Conservation (phyloP, 345 rosid species). For the Eucalyptus fibrosa region DNA sequence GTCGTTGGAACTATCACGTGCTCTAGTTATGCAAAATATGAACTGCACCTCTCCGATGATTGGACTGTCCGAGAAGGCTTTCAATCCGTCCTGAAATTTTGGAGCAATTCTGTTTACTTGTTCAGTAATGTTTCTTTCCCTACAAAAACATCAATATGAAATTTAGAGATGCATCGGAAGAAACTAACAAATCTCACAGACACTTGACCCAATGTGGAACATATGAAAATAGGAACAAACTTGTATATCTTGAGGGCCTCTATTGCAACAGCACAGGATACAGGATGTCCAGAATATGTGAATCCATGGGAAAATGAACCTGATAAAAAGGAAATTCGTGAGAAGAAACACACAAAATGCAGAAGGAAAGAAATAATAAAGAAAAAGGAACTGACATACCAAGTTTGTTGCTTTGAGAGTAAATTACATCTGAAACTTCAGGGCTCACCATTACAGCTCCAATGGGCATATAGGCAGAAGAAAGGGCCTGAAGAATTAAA, state of each 20-base stretch:
- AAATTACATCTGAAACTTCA: constrained; percentile 70
- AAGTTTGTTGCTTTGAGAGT: constrained; percentile 91
- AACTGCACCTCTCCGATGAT: constrained; percentile 71
- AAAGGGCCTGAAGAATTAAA: constrained; percentile 49
- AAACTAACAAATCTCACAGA: not conserved
- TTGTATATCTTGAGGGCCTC: constrained; percentile 72
- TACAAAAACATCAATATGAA: constrained; percentile 5
- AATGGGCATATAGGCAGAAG: constrained; percentile 92
- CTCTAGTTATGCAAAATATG: not conserved
- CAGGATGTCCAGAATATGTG: constrained; percentile 96
- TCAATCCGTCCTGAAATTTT: constrained; percentile 80
- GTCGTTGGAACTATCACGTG: not conserved
- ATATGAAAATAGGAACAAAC: constrained; percentile 12
- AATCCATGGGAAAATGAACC: constrained; percentile 91
- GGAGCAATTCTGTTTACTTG: constrained; percentile 46
- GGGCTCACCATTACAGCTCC: constrained; percentile 87
- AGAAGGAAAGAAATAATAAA: not conserved
- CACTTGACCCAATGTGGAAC: not conserved
- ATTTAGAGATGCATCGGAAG: not conserved
- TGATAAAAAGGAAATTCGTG: constrained; percentile 5
- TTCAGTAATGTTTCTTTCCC: constrained; percentile 75
- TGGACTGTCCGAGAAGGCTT: constrained; percentile 74
- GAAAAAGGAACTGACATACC: constrained; percentile 26
- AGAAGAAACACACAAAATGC: not conserved
- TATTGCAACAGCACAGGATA: constrained; percentile 79